Base-by-base conservation (phyloP, 2,329 filamentous ascomycete genomes). In the Rhexocercosporidium sp. region DNA sequence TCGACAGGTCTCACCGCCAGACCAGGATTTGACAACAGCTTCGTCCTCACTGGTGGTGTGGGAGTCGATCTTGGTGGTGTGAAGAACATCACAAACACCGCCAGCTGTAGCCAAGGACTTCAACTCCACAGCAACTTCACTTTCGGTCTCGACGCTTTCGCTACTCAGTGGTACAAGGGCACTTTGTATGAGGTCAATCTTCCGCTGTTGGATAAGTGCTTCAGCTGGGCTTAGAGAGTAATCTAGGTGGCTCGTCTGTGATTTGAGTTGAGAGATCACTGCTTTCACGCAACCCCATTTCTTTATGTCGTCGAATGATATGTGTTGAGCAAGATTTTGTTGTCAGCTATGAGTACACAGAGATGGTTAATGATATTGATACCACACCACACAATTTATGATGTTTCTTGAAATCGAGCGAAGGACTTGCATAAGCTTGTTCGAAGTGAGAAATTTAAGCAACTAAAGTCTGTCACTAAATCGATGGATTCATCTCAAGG, bases 1-100 rank as follows among this genome's bases (percentile, higher is more conserved):
- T 79, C 77, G 20, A 76, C 76, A n/a, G 80, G 80, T 9, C 61
- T 82, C 39, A 79, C 77, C 0, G 78, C 78, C 2, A 74, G 72
- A 6, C 78, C 80, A 5, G 77, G 76, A 29, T 77, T 81, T 67
- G 71, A 76, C 53, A 81, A 81, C 70, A 74, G 74, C 16, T 78
- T 82, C 67, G 71, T 70, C 12, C 71, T 79, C 3, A 70, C 71
- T 39, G 74, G 74, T 0, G 68, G 71, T 49, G 75, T 77, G 66
- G 65, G 72, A 37, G 68, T 74, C 7, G 72, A 73, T 66, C 44
- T 66, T 39, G 44, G 41, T 49, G 65, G 73, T 51, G 51, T 71
- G 59, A 64, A 65, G 69, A 66, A 71, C 4, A 62, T 70, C 27
- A 73, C 68, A 20, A 64, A 46, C n/a, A 67, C 59, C 14, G 67